Base-by-base conservation (phyloP, 768 basidiomycete species). In the Paxillus rubicundulus region DNA sequence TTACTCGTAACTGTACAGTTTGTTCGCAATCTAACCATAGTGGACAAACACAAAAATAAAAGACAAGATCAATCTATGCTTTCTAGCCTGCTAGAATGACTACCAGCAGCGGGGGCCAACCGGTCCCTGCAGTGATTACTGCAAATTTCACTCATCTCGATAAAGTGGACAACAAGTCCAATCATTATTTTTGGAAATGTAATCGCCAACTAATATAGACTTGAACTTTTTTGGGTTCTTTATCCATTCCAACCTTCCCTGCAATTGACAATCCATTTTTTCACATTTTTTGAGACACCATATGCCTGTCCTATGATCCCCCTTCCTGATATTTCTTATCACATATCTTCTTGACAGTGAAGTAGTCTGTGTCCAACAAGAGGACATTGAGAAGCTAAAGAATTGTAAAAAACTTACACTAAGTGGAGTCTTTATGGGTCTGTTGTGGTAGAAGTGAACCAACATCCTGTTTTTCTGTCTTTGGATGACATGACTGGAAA, bases 401-500 rank as follows among this genome's bases (percentile, higher is more conserved):
- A 16, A 4, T 1, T 20, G 52, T 3, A 56, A 61, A 10, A 32
- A 48, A 0, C 48, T 70, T 0, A 72, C 67, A 0, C 33, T 70
- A 47, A 52, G n/a, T 38, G 56, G 10, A 68, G 63, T 42, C 43
- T 70, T 1, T 70, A 70, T 58, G 64, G 70, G 0, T 45, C 49
- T n/a, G 50, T 72, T 4, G 56, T 53, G 2, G 60, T 57, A 0
- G 56, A 67, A 45, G 60, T 67, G 17, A 56, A 54, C 3, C 24
- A 57, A n/a, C 45, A 57, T 21, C 66, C 69, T 9, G 43, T 61
- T 1, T 48, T 72, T 13, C 48, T 72, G 34, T 48, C 50, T 7
- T 54, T 72, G 0, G 46, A 61, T 12, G 64, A 70, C 32, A 52
- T 70, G 52, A 68, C 66, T 2, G 67, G 64, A 14, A 62, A 56